phyloP scores from a whole-genome alignment of 2,329 filamentous ascomycete species.

The Aaosphaeria pasadenensis region DNA sequence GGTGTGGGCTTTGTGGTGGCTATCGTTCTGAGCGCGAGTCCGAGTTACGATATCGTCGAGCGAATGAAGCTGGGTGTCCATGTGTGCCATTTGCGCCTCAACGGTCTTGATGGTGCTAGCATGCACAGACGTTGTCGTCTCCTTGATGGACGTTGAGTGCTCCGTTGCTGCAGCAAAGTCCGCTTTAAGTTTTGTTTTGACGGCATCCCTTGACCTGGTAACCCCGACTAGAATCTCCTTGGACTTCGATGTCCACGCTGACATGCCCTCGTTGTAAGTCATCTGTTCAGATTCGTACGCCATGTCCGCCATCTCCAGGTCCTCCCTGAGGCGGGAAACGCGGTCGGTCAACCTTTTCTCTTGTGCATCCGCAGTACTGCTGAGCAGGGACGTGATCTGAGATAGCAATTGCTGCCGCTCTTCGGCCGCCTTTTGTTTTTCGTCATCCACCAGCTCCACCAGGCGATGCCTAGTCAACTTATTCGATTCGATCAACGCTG shows the following conservation, averaged over 20 bases:
- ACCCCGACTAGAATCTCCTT: conserved; percentile 68
- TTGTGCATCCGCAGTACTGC: conserved; percentile 69
- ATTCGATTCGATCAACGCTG: conserved; percentile 66
- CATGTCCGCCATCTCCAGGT: conserved; percentile 63
- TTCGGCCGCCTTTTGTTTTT: conserved; percentile 67
- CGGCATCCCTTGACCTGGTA: conserved; percentile 67
- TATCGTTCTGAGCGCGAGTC: conserved; percentile 75
- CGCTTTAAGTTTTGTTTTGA: conserved; percentile 79
- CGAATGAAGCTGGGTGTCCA: conserved; percentile 83
- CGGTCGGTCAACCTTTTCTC: conserved; percentile 66
- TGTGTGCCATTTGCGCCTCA: conserved; percentile 80
- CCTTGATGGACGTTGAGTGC: conserved; percentile 79
- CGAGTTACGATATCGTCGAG: conserved; percentile 87
- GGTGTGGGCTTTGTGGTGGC: conserved; percentile 68
- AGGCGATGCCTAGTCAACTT: conserved; percentile 64
- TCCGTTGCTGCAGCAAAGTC: conserved; percentile 83
- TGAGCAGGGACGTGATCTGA: conserved; percentile 77
- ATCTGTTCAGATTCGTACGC: conserved; percentile 63
- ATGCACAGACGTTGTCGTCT: conserved; percentile 81
- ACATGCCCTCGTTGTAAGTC: conserved; percentile 69
- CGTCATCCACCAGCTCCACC: conserved; percentile 69
- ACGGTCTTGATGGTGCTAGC: conserved; percentile 87
- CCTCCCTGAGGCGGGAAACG: conserved; percentile 61
- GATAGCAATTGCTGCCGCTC: conserved; percentile 72
- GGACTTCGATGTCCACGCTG: conserved; percentile 69